These are phyloP conservation scores for Gremmenia infestans DNA, from an alignment of 2,329 filamentous ascomycete genomes.

Conservation along the genomic window DNA sequence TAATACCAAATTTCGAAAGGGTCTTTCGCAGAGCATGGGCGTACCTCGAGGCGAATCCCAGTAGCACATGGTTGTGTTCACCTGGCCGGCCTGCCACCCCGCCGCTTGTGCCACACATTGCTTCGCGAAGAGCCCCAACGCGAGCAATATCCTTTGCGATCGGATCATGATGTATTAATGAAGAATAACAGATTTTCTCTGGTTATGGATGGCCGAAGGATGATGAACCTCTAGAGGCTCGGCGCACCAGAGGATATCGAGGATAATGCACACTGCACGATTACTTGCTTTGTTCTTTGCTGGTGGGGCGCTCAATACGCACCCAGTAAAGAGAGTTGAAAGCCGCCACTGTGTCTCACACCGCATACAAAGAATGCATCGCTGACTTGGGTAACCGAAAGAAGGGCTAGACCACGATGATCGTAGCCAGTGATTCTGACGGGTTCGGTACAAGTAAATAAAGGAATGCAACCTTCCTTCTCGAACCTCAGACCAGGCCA, in stretches of 20 bases:
- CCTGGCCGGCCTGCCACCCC: slow-evolving; percentile 46
- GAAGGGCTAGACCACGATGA: neutral
- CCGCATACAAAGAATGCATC: neutral
- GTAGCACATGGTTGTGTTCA: slow-evolving; percentile 54
- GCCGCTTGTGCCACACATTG: slow-evolving; percentile 38
- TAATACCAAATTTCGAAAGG: too few species aligned
- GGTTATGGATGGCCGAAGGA: slow-evolving; percentile 1
- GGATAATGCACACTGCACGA: slow-evolving; percentile 5
- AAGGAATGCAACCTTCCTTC: neutral
- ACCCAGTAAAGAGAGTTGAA: slow-evolving; percentile 1
- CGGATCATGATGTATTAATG: slow-evolving; percentile 15
- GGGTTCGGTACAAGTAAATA: neutral
- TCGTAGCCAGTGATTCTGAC: neutral
- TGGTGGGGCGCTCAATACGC: neutral
- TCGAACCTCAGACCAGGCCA: neutral
- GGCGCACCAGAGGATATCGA: slow-evolving; percentile 6
- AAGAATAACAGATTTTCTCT: neutral
- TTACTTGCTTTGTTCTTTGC: neutral
- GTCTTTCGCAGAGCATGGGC: slow-evolving; percentile 5
- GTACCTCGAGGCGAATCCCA: slow-evolving; percentile 44
- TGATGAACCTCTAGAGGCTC: slow-evolving; percentile 4
- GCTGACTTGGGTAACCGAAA: slow-evolving; percentile 4
- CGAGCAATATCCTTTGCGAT: slow-evolving; percentile 10
- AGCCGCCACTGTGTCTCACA: slow-evolving; percentile 8
- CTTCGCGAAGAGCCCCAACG: slow-evolving; percentile 21